These are phyloP conservation scores for Saussurea involucrata DNA, from an alignment of 129 eudicot species.

Conservation along the genomic window DNA sequence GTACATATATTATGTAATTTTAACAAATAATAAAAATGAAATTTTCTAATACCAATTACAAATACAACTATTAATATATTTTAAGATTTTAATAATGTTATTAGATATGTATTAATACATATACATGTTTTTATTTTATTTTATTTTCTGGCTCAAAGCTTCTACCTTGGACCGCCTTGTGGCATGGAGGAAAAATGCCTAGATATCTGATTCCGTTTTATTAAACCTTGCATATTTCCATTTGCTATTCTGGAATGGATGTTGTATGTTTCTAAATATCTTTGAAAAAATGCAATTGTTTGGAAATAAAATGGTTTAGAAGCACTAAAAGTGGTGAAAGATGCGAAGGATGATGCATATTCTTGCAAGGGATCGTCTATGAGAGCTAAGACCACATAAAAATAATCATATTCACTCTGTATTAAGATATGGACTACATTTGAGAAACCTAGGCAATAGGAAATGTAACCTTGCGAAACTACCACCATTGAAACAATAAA, in stretches of 20 bases:
- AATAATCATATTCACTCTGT: not conserved
- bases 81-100: too few relatives aligned
- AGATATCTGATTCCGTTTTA: too few relatives aligned
- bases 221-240: not conserved
- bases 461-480: not conserved
- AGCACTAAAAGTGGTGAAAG: not conserved
- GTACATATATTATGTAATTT: too few relatives aligned
- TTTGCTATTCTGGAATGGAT: not conserved
- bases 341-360: not conserved
- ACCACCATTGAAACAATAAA: not conserved
- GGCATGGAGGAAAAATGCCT: too few relatives aligned
- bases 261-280: not conserved
- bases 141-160: too few relatives aligned
- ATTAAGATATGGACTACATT: not conserved
- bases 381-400: not conserved
- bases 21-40: too few relatives aligned
- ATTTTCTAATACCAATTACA: too few relatives aligned
- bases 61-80: too few relatives aligned
- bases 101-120: too few relatives aligned
- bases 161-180: too few relatives aligned
- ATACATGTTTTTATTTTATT: too few relatives aligned
- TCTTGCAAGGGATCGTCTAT: not conserved
- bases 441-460: not conserved
- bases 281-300: not conserved
- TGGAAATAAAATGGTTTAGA: not conserved